Percentiles rank a stretch among this genome's conserved stretches.
These are phyloP conservation scores for Solanum appendiculatum DNA, from an alignment of 257 asterid species.

Conservation along the genomic window DNA sequence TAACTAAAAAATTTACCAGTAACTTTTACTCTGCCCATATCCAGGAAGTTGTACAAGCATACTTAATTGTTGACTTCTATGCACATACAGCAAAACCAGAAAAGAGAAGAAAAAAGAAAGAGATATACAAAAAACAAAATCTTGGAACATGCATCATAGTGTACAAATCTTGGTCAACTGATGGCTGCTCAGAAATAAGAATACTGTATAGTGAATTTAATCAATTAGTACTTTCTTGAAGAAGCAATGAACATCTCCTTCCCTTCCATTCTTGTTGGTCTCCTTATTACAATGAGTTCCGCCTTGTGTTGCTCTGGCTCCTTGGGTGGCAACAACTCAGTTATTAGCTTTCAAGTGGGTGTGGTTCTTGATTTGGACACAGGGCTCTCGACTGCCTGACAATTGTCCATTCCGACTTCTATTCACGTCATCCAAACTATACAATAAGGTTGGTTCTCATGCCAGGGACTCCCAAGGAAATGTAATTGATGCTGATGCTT, in stretches of 20 bases:
- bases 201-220: background rate
- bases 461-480: constrained; percentile 10
- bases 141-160: background rate
- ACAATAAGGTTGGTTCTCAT: constrained; percentile 13
- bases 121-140: background rate
- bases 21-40: background rate
- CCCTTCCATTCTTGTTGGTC: background rate
- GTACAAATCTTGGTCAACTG: background rate
- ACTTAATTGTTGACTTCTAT: background rate
- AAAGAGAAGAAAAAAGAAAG: too few relatives aligned
- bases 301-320: background rate
- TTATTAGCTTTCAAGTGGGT: constrained; percentile 5
- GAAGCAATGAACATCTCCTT: background rate
- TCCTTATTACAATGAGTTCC: background rate
- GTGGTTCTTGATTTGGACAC: constrained; percentile 21
- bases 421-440: constrained; percentile 7
- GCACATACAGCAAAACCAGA: background rate
- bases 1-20: background rate
- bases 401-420: constrained; percentile 15
- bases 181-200: background rate
- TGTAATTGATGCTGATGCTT: constrained; percentile 15
- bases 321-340: background rate
- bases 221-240: background rate
- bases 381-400: constrained; percentile 1
- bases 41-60: background rate